Base-by-base conservation (phyloP, 371 early-diverging fungal species). In the Entomophthora muscae region DNA sequence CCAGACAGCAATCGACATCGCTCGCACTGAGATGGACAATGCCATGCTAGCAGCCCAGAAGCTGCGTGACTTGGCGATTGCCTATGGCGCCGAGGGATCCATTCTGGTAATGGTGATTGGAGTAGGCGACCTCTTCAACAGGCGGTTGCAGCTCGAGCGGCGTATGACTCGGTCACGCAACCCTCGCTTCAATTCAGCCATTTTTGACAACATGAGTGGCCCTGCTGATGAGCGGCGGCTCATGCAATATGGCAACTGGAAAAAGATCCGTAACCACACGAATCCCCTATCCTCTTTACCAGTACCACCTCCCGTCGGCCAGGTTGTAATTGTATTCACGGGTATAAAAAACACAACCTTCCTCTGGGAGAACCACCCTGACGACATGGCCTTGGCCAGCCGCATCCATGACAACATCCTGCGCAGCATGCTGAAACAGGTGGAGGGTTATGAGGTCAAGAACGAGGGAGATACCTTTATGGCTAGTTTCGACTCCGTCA, bases 381-480 rank as follows among this genome's bases (percentile, higher is more conserved):
- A 79, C 26, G 89, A 86, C 2, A 96, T 96, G 96, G 79, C 85
- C 55, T 76, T 82, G 23, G 90, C 94, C 7, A 89, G 91, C 72
- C 86, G 88, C 70, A 82, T 84, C 29, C 96, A 96, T 71, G 91
- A 93, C 71, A 67, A 69, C 12, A 79, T 87, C 2, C 88, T 96
- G 89, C 80, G 95, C 3, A 78, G 85, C 52, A 80, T 85, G 28
- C 73, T 96, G 53, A 78, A 88, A 53, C 79, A 80, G 42, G 82
- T 86, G 32, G 91, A 90, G 31, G 97, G 97, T 22, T 96, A 96
- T 68, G 97, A 96, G 70, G 97, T 96, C 58, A 96, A 96, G 71
- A 95, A 94, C 2, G 95, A 96, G 77, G 97, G 97, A 52, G 95
- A 95, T 69, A 91, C 93, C 0, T 89, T 95, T 69, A 95, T 96